phyloP scores from a whole-genome alignment of 805 yeast genomes.

The Candida krabiensis region DNA sequence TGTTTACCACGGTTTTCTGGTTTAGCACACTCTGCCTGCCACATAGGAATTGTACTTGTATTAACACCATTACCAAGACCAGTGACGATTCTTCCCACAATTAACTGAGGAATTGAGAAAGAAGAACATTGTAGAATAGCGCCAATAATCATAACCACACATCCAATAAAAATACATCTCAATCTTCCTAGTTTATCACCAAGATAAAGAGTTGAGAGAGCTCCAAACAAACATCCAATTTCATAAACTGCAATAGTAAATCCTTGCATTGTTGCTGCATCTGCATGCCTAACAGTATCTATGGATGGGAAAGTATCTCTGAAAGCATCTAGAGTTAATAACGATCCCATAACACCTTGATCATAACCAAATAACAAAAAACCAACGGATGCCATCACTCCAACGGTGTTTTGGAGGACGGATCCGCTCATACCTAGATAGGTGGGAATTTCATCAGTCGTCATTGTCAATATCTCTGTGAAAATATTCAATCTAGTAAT shows the following conservation, averaged over 20 bases:
- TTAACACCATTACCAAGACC: constrained; percentile 36
- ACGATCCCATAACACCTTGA: constrained; percentile 47
- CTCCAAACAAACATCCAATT: constrained; percentile 44
- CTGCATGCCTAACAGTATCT: constrained; percentile 12
- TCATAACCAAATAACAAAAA: constrained; percentile 48
- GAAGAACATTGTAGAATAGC: constrained; percentile 22
- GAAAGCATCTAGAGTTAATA: constrained; percentile 19
- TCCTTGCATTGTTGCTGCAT: constrained; percentile 42
- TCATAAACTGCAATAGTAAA: constrained; percentile 49
- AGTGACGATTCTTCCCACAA: constrained; percentile 30
- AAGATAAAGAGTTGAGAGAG: constrained; percentile 37
- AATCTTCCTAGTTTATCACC: constrained; percentile 43
- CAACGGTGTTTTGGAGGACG: constrained; percentile 11
- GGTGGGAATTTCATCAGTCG: too few species aligned
- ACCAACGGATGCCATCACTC: constrained; percentile 26
- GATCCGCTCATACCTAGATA: constrained; percentile 15
- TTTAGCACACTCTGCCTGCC: constrained; percentile 32
- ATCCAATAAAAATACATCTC: constrained; percentile 35
- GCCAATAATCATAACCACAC: constrained; percentile 32
- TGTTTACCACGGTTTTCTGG: constrained; percentile 30
- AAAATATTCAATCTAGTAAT: too few species aligned
- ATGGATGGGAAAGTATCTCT: constrained; percentile 18
- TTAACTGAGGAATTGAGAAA: constrained; percentile 17
- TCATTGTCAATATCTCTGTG: too few species aligned
- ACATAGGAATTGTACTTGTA: constrained; percentile 33